Evolutionary conservation across 2,329 filamentous ascomycete species (phyloP), one percentile per base, ranked within the genome.

Genomic region (Ophiostoma novo-ulmi): DNA sequence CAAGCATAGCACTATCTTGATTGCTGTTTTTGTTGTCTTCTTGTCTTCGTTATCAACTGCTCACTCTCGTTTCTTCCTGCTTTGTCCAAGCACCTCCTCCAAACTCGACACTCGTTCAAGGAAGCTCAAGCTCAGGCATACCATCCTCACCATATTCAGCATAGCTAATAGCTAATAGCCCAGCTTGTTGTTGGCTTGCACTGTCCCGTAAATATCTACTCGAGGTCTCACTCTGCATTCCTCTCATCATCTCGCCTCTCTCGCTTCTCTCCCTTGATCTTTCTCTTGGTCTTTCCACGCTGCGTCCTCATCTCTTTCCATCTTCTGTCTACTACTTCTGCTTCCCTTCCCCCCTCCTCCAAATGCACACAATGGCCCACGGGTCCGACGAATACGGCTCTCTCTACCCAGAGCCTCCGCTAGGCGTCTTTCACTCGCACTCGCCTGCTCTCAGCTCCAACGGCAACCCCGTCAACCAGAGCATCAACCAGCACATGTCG

Each of bases 361-460:
- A 48, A n/a, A 48, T 48, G 17, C 26, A 20, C 72, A 72, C 68
- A 48, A 75, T 75, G 74, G 68, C 69, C 58, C 72, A 66, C 72
- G 70, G 70, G 41, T 68, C 70, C 39, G 73, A 75, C 64, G 74
- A 75, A 31, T 74, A 71, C 68, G 67, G 44, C 73, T 71, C 72
- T 36, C 72, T 75, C 70, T 75, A 75, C 67, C 74, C 74, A n/a
- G 74, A 75, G 68, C 74, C 74, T 26, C 71, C 73, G 1, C 73
- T 72, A 14, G 70, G 67, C 17, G 67, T 72, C 2, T 75, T 73
- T 55, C 35, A 67, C 38, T 74, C 73, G 41, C 72, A 71, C n/a
- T 69, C 67, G 36, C 58, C 58, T 35, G 58, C 58, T 5, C 61
- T 73, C 65, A 73, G 55, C 71, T 70, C 64, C 69, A 69, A 64